Base-by-base conservation (phyloP, 2,329 filamentous ascomycete species). In the Trichoderma koningiopsis region DNA sequence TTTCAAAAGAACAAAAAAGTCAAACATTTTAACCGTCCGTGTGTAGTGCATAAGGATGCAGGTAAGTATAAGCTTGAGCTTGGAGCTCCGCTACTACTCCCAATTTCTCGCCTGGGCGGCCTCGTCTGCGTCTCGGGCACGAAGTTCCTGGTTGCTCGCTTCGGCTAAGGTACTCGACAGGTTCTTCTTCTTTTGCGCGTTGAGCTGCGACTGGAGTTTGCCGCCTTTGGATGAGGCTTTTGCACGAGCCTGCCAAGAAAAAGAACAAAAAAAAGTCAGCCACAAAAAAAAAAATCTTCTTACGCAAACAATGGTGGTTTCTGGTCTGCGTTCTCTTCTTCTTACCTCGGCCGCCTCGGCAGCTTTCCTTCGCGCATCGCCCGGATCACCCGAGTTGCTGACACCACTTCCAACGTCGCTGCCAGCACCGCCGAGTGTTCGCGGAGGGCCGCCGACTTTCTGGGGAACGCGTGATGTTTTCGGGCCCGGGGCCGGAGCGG, bases 261-360 rank as follows among this genome's bases (percentile, higher is more conserved):
- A 57, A 43, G 7, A 10, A 53, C 5, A 2, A 33, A 7, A 35
- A n/a, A 19, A 11, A n/a, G 22, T 53, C 35, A 37, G n/a, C 56
- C 35, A 43, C 24, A 5, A 62, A 22, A n/a, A 11, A 47, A 29
- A 22, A 10, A 14, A 29, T n/a, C 5, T 10, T 27, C 3, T 19
- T 33, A 52, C n/a, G 16, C 24, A 33, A 8, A 10, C 31, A 33
- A 31, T 31, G 31, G 49, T n/a, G 11, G 8, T 35, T 35, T 27
- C 33, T 31, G 3, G 5, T 43, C 37, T 43, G 37, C 37, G 5
- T 16, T 16, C 16, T 7, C 88, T 77, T 40, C 14, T 40, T 7
- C 88, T 77, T 79, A 96, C 94, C 89, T 96, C 92, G 70, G 94
- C 94, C 64, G 94, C 94, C 72, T 88, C 87, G 0, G 93, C 93